phyloP scores from a whole-genome alignment of 2,329 filamentous ascomycete genomes.

The Claviceps sp. region DNA sequence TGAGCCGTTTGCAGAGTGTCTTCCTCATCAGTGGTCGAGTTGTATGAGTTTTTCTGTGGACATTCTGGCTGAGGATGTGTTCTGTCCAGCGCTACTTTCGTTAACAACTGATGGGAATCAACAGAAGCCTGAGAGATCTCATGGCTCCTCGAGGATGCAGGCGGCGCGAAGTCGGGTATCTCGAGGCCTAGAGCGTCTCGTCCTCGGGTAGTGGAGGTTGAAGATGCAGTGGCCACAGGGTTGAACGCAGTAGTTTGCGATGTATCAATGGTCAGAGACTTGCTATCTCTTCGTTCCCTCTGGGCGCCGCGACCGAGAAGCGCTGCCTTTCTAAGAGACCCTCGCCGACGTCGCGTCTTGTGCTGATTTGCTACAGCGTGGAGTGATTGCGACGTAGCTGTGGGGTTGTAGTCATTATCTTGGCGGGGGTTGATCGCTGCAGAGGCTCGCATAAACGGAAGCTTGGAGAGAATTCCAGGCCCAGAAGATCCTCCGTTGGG shows the following conservation, averaged over 20 bases:
- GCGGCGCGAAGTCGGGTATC: constrained; percentile 31
- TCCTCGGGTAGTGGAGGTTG: constrained; percentile 12
- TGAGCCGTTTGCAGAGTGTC: constrained; percentile 54
- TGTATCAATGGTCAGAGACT: constrained; percentile 29
- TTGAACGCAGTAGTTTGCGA: constrained; percentile 16
- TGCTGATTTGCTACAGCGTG: constrained; percentile 23
- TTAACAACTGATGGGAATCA: constrained; percentile 8
- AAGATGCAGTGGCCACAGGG: constrained; percentile 9
- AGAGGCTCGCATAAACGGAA: constrained; percentile 51
- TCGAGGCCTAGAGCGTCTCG: constrained; percentile 31
- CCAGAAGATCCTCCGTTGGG: constrained; percentile 38
- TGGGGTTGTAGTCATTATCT: constrained; percentile 21
- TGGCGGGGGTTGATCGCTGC: constrained; percentile 17
- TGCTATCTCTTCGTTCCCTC: constrained; percentile 42
- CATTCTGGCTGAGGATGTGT: constrained; percentile 10
- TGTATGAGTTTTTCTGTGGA: constrained; percentile 30
- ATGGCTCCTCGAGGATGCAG: constrained; percentile 32
- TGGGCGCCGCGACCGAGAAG: constrained; percentile 62
- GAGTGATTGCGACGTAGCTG: constrained; percentile 17
- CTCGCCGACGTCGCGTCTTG: constrained; percentile 56
- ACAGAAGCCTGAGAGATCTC: constrained; percentile 20
- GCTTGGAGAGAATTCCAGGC: constrained; percentile 51
- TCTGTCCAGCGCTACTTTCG: constrained; percentile 7
- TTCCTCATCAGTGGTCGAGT: constrained; percentile 66
- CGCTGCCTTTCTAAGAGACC: constrained; percentile 77